Conservation (phyloP, 108 stramenopile genomes). For the Cyclotella cryptica region DNA sequence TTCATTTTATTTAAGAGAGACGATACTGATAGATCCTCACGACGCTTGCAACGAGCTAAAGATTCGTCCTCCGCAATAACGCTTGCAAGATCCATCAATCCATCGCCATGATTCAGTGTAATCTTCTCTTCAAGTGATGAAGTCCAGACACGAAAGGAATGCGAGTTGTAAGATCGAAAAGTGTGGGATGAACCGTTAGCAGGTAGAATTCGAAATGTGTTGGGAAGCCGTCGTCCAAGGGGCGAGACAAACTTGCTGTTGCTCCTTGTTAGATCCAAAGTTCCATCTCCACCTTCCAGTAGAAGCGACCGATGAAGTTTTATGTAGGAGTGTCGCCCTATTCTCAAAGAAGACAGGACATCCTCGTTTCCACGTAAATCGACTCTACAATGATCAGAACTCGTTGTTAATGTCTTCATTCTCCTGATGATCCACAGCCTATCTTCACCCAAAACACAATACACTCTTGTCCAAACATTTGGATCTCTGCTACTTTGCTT, state of each 20-base stretch:
- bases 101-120: conserved; percentile 37
- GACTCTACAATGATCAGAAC: background rate
- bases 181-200: conserved; percentile 29
- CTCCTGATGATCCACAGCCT: conserved; percentile 48
- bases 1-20: conserved; percentile 25
- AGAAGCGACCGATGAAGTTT: conserved; percentile 42
- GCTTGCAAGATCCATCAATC: conserved; percentile 54
- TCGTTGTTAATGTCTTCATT: conserved; percentile 32
- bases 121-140: conserved; percentile 44
- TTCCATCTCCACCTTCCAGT: conserved; percentile 29
- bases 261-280: conserved; percentile 1
- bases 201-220: conserved; percentile 44
- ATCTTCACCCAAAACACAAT: conserved; percentile 56
- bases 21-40: conserved; percentile 33
- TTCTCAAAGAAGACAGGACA: conserved; percentile 30
- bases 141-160: conserved; percentile 40
- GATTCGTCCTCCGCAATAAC: conserved; percentile 55
- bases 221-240: conserved; percentile 41
- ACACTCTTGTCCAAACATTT: conserved; percentile 58
- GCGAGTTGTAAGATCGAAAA: conserved; percentile 43
- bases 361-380: conserved; percentile 12
- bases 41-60: conserved; percentile 40
- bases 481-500: conserved; percentile 50
- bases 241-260: conserved; percentile 23
- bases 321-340: conserved; percentile 43